Base-by-base conservation (phyloP, 1,284 basidiomycete species). In the Sanghuangporus weigelae region DNA sequence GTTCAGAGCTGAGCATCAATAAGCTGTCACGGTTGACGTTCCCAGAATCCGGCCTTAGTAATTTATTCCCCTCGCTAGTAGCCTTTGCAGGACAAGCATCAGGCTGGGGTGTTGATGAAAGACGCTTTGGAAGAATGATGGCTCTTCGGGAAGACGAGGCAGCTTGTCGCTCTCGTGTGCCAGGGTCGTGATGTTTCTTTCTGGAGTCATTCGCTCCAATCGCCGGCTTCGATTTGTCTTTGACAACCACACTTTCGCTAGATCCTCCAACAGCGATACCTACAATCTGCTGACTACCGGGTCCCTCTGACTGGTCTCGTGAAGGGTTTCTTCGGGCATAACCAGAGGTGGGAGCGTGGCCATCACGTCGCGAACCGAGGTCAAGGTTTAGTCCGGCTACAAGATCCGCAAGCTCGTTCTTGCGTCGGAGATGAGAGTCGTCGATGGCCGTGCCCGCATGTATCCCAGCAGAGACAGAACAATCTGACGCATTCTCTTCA, bases 21-120 rank as follows among this genome's bases (percentile, higher is more conserved):
- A 66, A 11, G 38, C 65, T 63, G 46, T 66, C 62, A 46, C 62
- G 65, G 16, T 63, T 63, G 46, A 44, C 19, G 38, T 59, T 40
- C 11, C 39, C 40, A 12, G 19, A 19, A 16, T 50, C 48, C n/a
- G 59, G 59, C 44, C 44, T 64, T 16, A 61, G 46, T 11, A 48
- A 21, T 11, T 14, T 44, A 19, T 58, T 44, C 19, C 23, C 39
- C 19, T 53, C n/a, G 16, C 7, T 53, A 10, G 60, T 23, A 42
- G 42, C 14, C 2, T 12, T 44, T 26, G 48, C 46, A 6, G n/a
- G 8, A 26, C 40, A 35, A 21, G n/a, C 26, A 26, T 5, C 40
- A 35, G 59, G 38, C 31, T 31, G 36, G 14, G 39, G 21, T 5
- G 40, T 3, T n/a, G 35, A 11, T 16, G 60, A 55, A 16, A 36